Conservation (phyloP, 495 filamentous ascomycete species). For the Hyphodiscus hymeniophilus region DNA sequence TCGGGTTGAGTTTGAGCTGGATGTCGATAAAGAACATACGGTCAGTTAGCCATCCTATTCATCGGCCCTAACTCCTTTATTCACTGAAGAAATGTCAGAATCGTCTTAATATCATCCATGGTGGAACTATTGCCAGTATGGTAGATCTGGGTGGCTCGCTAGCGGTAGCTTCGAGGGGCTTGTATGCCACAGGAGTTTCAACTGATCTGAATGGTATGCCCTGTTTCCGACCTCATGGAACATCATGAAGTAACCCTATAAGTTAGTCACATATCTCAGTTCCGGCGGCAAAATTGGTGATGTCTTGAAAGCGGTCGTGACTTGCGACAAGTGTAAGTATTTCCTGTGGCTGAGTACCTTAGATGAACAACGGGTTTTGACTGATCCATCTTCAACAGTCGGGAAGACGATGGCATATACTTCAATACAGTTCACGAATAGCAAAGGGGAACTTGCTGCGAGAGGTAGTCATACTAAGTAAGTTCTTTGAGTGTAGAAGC, state of each 20-base stretch:
- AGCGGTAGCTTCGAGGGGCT: slow-evolving; percentile 82
- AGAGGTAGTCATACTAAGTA: slow-evolving; percentile 96
- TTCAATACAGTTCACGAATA: slow-evolving; percentile 67
- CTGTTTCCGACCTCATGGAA: not conserved
- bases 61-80: not conserved
- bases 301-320: slow-evolving; percentile 56
- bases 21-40: slow-evolving; percentile 82
- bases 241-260: slow-evolving; percentile 2
- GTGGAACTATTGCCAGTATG: slow-evolving; percentile 92
- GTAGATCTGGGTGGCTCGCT: slow-evolving; percentile 89
- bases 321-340: slow-evolving; percentile 76
- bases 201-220: slow-evolving; percentile 79
- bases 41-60: too few species aligned
- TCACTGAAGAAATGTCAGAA: slow-evolving; percentile 46
- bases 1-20: slow-evolving; percentile 77
- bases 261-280: slow-evolving; percentile 77
- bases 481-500: slow-evolving; percentile 16
- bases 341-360: not conserved
- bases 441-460: slow-evolving; percentile 70
- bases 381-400: slow-evolving; percentile 41
- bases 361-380: not conserved
- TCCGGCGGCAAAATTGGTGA: slow-evolving; percentile 80
- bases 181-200: slow-evolving; percentile 84
- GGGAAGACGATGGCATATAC: slow-evolving; percentile 92
- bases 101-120: slow-evolving; percentile 82